Evolutionary conservation across 768 basidiomycete genomes (phyloP).

Genomic region (Mycena indigotica): DNA sequence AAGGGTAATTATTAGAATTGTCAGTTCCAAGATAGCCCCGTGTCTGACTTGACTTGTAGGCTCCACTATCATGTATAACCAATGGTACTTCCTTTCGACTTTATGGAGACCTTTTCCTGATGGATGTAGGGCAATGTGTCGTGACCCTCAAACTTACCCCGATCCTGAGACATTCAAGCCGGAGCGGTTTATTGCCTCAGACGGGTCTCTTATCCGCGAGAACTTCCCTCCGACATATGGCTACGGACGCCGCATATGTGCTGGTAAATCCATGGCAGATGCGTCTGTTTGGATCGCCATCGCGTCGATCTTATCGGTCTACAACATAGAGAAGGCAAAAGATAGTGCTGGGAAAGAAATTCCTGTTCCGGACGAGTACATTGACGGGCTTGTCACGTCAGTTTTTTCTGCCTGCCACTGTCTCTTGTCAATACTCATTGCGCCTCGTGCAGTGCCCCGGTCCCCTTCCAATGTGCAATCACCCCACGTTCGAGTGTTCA

Average conservation of each 20-base stretch:
- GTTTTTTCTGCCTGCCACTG: neutral
- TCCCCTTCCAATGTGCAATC: conserved; percentile 24
- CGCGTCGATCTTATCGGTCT: conserved; percentile 27
- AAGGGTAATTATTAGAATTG: conserved; percentile 7
- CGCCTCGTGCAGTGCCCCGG: conserved; percentile 13
- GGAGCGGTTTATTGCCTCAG: conserved; percentile 36
- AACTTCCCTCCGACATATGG: conserved; percentile 20
- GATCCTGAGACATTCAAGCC: conserved; percentile 40
- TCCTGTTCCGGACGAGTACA: conserved; percentile 22
- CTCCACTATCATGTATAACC: conserved; percentile 23
- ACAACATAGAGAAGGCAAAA: conserved; percentile 24
- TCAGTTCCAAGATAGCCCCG: neutral
- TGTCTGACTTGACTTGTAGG: neutral
- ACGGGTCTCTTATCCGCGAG: conserved; percentile 18
- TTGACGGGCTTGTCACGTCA: conserved; percentile 23
- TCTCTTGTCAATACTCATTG: neutral
- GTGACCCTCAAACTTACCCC: conserved; percentile 36
- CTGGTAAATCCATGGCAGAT: conserved; percentile 29
- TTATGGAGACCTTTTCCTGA: neutral
- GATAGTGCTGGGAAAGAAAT: conserved; percentile 23
- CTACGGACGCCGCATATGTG: conserved; percentile 26
- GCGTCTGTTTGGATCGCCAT: conserved; percentile 27
- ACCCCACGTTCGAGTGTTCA: conserved; percentile 20
- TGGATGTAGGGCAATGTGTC: conserved; percentile 35
- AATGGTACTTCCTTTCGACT: conserved; percentile 13